Percentiles rank a stretch among this genome's conserved stretches.
phyloP scores from a whole-genome alignment of 306 rosid species.

The Gleditsia sinensis region DNA sequence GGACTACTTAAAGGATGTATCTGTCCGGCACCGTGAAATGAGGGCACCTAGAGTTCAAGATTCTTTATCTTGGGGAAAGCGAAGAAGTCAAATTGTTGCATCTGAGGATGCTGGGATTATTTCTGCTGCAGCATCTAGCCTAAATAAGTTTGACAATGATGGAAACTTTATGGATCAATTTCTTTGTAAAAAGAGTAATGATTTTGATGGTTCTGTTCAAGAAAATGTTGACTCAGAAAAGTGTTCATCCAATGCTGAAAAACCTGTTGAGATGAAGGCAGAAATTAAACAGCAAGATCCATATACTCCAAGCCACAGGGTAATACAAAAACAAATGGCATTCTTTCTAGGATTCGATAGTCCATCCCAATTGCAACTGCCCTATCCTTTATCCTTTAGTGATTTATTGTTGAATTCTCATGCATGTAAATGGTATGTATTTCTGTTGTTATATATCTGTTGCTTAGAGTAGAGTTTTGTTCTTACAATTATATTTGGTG shows the following conservation, averaged over 20 bases:
- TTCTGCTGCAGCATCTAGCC: conserved; percentile 69
- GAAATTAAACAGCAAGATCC: conserved; percentile 1
- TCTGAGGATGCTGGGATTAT: conserved; percentile 57
- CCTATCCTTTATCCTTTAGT: not conserved
- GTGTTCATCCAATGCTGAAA: conserved; percentile 36
- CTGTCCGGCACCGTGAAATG: conserved; percentile 61
- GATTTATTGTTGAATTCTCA: not conserved
- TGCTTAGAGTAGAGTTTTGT: not conserved
- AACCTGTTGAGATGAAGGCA: conserved; percentile 39
- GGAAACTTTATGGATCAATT: conserved; percentile 69
- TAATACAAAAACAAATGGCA: not conserved
- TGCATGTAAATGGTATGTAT: not conserved
- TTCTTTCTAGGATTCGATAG: not conserved
- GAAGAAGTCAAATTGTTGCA: conserved; percentile 45
- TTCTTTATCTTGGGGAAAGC: conserved; percentile 81
- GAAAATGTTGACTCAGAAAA: conserved; percentile 42
- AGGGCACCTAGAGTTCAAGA: conserved; percentile 74
- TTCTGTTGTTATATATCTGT: not conserved
- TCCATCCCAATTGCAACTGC: not conserved
- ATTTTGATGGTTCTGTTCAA: conserved; percentile 40
- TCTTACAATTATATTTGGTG: not conserved
- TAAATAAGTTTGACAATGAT: conserved; percentile 72
- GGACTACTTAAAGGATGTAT: conserved; percentile 64
- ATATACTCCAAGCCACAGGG: not conserved
- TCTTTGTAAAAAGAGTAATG: conserved; percentile 39